Evolutionary conservation across 2,329 filamentous ascomycete genomes (phyloP).

Genomic region (Cladosporium colombiae): DNA sequence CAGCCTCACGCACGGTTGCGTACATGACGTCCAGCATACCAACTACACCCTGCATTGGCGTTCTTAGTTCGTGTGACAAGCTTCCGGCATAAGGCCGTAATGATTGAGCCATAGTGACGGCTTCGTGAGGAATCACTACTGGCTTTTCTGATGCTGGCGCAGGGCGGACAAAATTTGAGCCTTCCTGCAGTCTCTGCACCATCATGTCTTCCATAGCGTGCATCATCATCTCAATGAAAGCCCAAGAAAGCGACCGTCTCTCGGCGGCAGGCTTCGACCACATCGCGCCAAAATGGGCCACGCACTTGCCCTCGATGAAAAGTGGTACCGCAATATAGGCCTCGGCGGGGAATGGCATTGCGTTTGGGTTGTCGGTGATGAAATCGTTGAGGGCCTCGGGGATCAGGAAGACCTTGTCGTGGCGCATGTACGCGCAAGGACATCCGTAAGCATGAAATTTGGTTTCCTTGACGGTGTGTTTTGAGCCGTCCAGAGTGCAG

Average conservation of each 20-base stretch:
- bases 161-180: slow-evolving; percentile 48
- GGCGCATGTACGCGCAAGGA: slow-evolving; percentile 68
- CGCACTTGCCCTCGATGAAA: slow-evolving; percentile 64
- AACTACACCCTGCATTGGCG: slow-evolving; percentile 74
- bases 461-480: slow-evolving; percentile 60
- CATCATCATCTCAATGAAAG: slow-evolving; percentile 66
- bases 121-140: slow-evolving; percentile 54
- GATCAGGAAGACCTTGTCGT: slow-evolving; percentile 70
- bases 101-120: slow-evolving; percentile 62
- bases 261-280: slow-evolving; percentile 65
- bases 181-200: slow-evolving; percentile 57
- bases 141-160: slow-evolving; percentile 32
- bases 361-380: slow-evolving; percentile 62
- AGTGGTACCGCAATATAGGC: slow-evolving; percentile 68
- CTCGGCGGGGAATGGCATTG: slow-evolving; percentile 62
- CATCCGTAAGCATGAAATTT: slow-evolving; percentile 66
- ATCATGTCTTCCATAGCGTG: slow-evolving; percentile 70
- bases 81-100: slow-evolving; percentile 72
- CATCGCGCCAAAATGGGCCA: slow-evolving; percentile 71
- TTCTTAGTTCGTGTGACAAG: slow-evolving; percentile 70
- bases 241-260: slow-evolving; percentile 61
- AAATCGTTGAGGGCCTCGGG: slow-evolving; percentile 62
- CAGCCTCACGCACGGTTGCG: slow-evolving; percentile 67
- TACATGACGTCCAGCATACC: slow-evolving; percentile 78
- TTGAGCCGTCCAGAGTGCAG: slow-evolving; percentile 56